A percentile compares a stretch with the other conserved stretches of the same genome.
phyloP scores from a whole-genome alignment of 345 rosid genomes.

The Draba incana region DNA sequence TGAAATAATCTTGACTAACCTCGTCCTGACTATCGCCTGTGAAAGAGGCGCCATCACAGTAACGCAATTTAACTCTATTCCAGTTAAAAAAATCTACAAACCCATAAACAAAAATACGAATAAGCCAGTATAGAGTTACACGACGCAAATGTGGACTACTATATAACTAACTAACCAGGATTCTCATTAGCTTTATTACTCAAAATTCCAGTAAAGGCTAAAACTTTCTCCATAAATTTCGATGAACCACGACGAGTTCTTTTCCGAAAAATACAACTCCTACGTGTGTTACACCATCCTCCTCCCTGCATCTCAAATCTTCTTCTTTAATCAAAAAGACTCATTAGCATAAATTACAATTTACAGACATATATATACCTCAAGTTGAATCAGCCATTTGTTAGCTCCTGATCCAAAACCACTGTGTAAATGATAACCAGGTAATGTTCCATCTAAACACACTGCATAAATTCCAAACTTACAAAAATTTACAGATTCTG shows the following conservation, averaged over 20 bases:
- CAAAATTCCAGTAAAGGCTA: constrained; percentile 75
- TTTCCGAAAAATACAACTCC: constrained; percentile 70
- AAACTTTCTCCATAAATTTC: constrained; percentile 66
- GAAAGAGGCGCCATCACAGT: constrained; percentile 96
- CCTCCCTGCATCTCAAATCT: constrained; percentile 66
- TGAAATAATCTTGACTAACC: constrained; percentile 44
- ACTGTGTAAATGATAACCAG: constrained; percentile 80
- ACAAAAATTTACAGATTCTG: background rate
- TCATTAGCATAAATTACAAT: no score
- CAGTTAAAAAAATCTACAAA: constrained; percentile 86
- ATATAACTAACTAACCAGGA: constrained; percentile 53
- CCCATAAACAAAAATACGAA: background rate
- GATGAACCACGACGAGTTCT: constrained; percentile 86
- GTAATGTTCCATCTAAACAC: constrained; percentile 84
- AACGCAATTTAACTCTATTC: constrained; percentile 88
- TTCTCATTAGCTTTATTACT: constrained; percentile 78
- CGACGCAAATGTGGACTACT: background rate
- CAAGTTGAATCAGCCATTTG: constrained; percentile 84
- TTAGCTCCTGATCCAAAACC: constrained; percentile 81
- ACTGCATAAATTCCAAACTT: constrained; percentile 44
- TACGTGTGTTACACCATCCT: constrained; percentile 77
- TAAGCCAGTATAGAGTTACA: background rate
- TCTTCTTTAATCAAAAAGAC: no score
- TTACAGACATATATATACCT: constrained; percentile 47
- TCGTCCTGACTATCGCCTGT: constrained; percentile 67